Percentiles rank a stretch among this genome's conserved stretches.
Conservation (phyloP, 164 flowering plant genomes). For the Annona cherimola region DNA sequence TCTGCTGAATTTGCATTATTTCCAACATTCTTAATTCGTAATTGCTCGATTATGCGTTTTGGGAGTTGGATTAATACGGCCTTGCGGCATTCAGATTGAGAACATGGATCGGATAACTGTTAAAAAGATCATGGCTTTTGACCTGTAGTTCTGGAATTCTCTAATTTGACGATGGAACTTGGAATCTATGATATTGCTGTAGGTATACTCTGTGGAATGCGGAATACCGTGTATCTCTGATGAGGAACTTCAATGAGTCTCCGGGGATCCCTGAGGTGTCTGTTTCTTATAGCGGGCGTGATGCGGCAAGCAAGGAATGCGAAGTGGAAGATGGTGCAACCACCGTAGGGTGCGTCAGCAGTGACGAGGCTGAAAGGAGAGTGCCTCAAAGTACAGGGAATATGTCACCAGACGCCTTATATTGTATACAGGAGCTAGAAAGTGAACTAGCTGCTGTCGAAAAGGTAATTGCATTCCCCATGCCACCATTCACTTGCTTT, state of each 20-base stretch:
- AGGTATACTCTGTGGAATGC: slow-evolving; percentile 96
- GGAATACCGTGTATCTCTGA: slow-evolving; percentile 73
- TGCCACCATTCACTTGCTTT: background rate
- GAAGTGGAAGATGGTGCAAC: slow-evolving; percentile 23
- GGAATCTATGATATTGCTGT: slow-evolving; percentile 6
- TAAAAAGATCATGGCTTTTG: too few relatives aligned
- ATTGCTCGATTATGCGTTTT: background rate
- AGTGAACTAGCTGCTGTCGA: slow-evolving; percentile 43
- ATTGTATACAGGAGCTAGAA: slow-evolving; percentile 55
- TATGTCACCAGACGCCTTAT: slow-evolving; percentile 56
- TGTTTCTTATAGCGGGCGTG: slow-evolving; percentile 8
- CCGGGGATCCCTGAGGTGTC: slow-evolving; percentile 10
- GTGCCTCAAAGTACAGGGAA: slow-evolving; percentile 32
- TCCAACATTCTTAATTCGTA: background rate
- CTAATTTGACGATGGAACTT: background rate
- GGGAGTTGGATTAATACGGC: background rate
- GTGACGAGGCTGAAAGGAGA: slow-evolving; percentile 26
- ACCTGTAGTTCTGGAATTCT: background rate
- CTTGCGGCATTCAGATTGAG: too few relatives aligned
- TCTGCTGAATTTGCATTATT: background rate
- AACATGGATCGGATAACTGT: too few relatives aligned
- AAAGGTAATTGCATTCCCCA: slow-evolving; percentile 36
- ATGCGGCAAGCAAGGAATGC: slow-evolving; percentile 18
- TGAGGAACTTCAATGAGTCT: slow-evolving; percentile 60
- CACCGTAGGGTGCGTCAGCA: slow-evolving; percentile 5